A percentile compares a stretch with the other conserved stretches of the same genome.
These are phyloP conservation scores for Melaleuca quinquenervia DNA, from an alignment of 345 rosid genomes.

Conservation along the genomic window DNA sequence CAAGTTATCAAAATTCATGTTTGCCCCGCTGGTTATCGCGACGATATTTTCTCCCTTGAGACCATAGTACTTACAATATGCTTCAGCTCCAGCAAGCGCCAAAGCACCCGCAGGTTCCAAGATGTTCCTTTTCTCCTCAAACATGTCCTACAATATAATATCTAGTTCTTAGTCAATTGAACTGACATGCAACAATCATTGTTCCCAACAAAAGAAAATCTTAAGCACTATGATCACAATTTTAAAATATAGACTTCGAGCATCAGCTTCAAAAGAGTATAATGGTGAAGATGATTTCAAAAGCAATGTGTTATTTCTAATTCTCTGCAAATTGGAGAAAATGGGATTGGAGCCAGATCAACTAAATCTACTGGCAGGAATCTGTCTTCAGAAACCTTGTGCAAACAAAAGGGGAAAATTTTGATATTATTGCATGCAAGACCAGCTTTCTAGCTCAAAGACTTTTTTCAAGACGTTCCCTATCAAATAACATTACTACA, in stretches of 20 bases:
- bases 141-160: conserved; percentile 61
- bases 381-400: background rate
- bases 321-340: background rate
- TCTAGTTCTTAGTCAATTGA: background rate
- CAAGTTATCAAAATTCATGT: conserved; percentile 91
- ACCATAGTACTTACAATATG: conserved; percentile 89
- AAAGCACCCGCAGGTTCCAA: conserved; percentile 98
- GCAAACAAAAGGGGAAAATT: background rate
- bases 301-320: background rate
- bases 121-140: conserved; percentile 93
- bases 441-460: no score
- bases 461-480: background rate
- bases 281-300: background rate
- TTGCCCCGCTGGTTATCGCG: conserved; percentile 90
- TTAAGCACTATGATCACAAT: background rate
- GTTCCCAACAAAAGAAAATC: background rate
- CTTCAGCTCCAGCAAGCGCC: conserved; percentile 96
- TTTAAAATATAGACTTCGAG: background rate
- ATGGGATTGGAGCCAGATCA: background rate
- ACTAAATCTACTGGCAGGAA: background rate
- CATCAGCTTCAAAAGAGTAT: background rate
- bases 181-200: background rate
- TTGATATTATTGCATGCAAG: background rate
- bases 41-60: conserved; percentile 67
- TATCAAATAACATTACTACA: background rate